These are phyloP conservation scores for Cicer pinnatifidum DNA, from an alignment of 306 rosid genomes.

Conservation along the genomic window DNA sequence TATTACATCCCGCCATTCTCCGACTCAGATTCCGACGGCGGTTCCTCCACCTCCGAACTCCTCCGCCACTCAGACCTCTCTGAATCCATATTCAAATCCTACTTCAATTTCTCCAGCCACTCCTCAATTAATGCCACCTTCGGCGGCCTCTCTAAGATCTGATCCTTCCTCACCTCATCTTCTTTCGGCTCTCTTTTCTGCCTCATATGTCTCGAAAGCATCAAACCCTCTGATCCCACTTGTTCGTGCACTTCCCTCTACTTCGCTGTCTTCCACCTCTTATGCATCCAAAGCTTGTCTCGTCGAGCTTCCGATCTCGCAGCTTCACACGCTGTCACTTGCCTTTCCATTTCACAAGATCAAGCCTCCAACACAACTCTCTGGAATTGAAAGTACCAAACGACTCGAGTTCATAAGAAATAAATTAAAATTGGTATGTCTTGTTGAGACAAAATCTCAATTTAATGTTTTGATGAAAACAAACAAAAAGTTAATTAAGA, in stretches of 20 bases:
- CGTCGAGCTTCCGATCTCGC: constrained; percentile 76
- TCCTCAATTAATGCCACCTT: constrained; percentile 55
- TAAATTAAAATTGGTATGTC: no score
- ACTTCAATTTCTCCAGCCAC: constrained; percentile 70
- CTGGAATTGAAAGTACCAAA: no score
- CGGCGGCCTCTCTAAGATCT: constrained; percentile 84
- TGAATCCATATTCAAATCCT: constrained; percentile 72
- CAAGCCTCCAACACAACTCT: constrained; percentile 58
- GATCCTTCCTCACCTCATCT: constrained; percentile 82
- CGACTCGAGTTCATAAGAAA: no score
- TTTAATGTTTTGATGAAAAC: no score
- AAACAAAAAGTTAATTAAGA: no score
- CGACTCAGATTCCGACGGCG: constrained; percentile 65
- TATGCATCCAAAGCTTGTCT: constrained; percentile 93
- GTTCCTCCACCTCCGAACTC: constrained; percentile 45
- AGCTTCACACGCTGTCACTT: constrained; percentile 75
- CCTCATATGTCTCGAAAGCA: constrained; percentile 90
- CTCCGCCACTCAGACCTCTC: constrained; percentile 81
- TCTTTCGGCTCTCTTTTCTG: constrained; percentile 94
- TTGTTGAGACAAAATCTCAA: no score
- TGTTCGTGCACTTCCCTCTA: constrained; percentile 93
- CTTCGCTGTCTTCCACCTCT: constrained; percentile 87
- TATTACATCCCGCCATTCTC: constrained; percentile 37
- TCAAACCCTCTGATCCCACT: constrained; percentile 75
- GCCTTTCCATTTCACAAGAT: constrained; percentile 61